A percentile compares a stretch with the other conserved stretches of the same genome.
phyloP scores from a whole-genome alignment of 208 protist species.

The Strigomonas galati region DNA sequence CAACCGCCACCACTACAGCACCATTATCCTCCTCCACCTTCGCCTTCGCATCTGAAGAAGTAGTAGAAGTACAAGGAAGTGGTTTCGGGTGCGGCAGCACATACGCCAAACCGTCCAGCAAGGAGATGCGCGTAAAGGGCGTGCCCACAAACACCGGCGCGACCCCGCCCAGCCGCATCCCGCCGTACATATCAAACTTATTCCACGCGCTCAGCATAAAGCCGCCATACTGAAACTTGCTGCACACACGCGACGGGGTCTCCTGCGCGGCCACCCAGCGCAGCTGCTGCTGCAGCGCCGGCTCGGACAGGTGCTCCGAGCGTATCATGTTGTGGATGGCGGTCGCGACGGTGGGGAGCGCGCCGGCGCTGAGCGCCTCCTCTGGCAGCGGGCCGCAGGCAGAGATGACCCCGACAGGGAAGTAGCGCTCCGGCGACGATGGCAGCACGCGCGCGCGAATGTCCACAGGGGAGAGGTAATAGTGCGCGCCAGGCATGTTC shows the following conservation, averaged over 20 bases:
- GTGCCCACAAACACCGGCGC: slow-evolving; percentile 19
- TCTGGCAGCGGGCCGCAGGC: neutral
- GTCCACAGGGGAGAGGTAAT: slow-evolving; percentile 23
- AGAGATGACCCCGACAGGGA: slow-evolving; percentile 20
- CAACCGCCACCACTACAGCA: neutral
- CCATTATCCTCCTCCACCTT: neutral
- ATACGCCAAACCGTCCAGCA: slow-evolving; percentile 27
- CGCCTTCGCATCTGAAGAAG: neutral
- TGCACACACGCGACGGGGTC: slow-evolving; percentile 18
- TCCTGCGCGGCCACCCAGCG: slow-evolving; percentile 22
- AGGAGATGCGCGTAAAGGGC: slow-evolving; percentile 26
- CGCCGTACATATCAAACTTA: slow-evolving; percentile 23
- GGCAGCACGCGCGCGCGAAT: slow-evolving; percentile 16
- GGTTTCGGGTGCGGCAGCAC: slow-evolving; percentile 15
- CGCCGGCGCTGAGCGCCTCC: slow-evolving; percentile 6
- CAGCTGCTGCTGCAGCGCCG: slow-evolving; percentile 4
- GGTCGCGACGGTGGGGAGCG: slow-evolving; percentile 9
- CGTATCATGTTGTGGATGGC: slow-evolving; percentile 18
- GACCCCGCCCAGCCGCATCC: slow-evolving; percentile 10
- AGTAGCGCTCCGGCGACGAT: slow-evolving; percentile 11
- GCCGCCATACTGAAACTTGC: slow-evolving; percentile 15
- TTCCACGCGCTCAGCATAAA: slow-evolving; percentile 31
- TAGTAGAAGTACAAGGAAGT: neutral
- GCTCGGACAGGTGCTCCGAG: neutral
- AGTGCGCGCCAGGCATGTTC: neutral